Base-by-base conservation (phyloP, 2,329 filamentous ascomycete genomes). In the Mariannaea sp. region DNA sequence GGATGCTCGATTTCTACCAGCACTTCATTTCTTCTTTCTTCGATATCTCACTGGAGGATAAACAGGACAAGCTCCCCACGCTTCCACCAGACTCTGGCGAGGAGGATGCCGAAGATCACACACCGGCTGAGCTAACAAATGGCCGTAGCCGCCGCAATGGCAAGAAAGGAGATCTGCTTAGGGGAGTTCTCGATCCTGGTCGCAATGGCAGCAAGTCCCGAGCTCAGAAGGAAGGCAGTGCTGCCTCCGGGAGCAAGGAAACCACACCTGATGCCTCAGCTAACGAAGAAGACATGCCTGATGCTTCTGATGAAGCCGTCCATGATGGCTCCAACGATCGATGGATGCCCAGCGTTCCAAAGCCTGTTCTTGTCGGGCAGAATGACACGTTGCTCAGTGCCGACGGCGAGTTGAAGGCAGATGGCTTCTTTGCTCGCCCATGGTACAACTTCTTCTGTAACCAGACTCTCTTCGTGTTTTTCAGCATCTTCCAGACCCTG, bases 401-500 rank as follows among this genome's bases (percentile, higher is more conserved):
- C 32, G 84, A 82, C 61, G 83, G 80, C 67, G 85, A 80, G 73
- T 83, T 82, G 65, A 93, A 81, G 78, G 88, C 75, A 56, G 91
- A 96, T 56, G 89, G 92, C 45, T 86, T 89, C 53, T 96, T 94
- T 73, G 81, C 82, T 61, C 89, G 92, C 40, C 85, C 86, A 9
- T 86, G 84, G 73, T 96, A 91, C 77, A 93, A 93, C 69, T 85
- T 97, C 69, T 99, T 95, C 76, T 88, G 87, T 70, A 97, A 97
- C 71, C 84, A 91, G 65, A 90, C 88, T 3, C 87, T 99, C 55
- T 96, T 92, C 69, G 92, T 94, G 73, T 97, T 99, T 79, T 89
- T 99, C 77, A 90, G 88, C 62, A 87, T 96, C 56, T 94, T 99
- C 70, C 86, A 96, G 68, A 89, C 88, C n/a, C 78, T 99, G 5